Percentiles rank a stretch among this genome's conserved stretches.
Conservation (phyloP, 257 asterid genomes). For the Echites panduratus region DNA sequence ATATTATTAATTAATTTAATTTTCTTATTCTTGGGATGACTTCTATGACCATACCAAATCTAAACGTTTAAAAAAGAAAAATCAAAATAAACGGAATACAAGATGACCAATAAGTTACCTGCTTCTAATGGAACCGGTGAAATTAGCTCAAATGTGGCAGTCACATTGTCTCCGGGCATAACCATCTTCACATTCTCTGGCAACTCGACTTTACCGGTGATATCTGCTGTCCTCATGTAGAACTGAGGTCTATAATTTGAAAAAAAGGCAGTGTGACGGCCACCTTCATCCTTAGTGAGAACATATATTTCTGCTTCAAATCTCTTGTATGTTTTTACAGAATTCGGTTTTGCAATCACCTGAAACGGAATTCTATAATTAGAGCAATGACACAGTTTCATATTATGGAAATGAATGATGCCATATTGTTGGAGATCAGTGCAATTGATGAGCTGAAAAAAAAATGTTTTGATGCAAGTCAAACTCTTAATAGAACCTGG, state of each 20-base stretch:
- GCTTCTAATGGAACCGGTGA: conserved; percentile 86
- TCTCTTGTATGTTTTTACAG: conserved; percentile 77
- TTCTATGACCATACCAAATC: not conserved
- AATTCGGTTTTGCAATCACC: conserved; percentile 92
- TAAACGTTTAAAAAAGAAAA: not conserved
- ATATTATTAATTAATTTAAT: no score
- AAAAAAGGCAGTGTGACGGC: conserved; percentile 98
- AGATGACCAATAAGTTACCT: conserved; percentile 51
- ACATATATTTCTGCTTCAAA: conserved; percentile 98
- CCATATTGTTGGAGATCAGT: no score
- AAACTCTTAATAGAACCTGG: no score
- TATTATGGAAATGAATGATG: no score
- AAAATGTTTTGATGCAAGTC: no score
- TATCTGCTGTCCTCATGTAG: conserved; percentile 98
- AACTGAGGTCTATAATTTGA: conserved; percentile 94
- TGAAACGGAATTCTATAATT: conserved; percentile 18
- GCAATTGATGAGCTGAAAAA: no score
- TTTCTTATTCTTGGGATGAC: no score
- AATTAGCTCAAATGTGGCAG: conserved; percentile 86
- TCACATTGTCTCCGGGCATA: conserved; percentile 99
- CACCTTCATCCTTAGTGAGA: conserved; percentile 98
- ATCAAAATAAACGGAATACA: not conserved
- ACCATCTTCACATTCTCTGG: conserved; percentile 99
- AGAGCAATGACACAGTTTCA: not conserved
- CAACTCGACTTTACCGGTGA: conserved; percentile 92